Conservation (phyloP, 495 filamentous ascomycete species). For the Pyronema omphalodes region DNA sequence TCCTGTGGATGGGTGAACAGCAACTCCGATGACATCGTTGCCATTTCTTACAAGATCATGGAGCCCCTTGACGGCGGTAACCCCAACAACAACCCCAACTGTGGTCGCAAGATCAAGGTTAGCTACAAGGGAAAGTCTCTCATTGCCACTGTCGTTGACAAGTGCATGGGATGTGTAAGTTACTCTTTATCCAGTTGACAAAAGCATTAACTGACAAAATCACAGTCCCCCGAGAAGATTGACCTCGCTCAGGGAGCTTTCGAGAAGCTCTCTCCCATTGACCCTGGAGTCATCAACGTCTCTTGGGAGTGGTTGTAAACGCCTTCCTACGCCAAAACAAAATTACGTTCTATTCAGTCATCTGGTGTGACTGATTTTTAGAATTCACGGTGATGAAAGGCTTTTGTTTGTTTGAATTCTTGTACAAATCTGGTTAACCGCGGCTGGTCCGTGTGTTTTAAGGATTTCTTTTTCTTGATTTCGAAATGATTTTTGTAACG, state of each 20-base stretch:
- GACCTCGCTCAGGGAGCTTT: slow-evolving; percentile 12
- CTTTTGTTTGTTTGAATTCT: background rate
- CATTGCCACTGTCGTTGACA: slow-evolving; percentile 4
- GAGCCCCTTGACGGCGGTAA: slow-evolving; percentile 15
- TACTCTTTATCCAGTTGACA: background rate
- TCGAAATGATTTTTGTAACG: background rate
- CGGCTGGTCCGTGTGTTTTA: background rate
- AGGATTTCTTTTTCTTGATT: background rate
- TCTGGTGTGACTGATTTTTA: background rate
- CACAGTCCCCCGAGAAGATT: background rate
- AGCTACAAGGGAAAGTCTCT: background rate
- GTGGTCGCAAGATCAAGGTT: slow-evolving; percentile 18
- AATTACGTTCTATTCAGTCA: background rate
- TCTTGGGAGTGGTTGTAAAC: background rate
- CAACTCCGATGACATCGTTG: slow-evolving; percentile 23
- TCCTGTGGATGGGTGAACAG: slow-evolving; percentile 26
- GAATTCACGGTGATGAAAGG: background rate
- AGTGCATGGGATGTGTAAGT: slow-evolving; percentile 17
- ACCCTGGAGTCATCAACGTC: background rate
- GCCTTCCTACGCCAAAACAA: background rate
- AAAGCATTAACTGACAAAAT: background rate
- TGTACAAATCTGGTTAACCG: background rate
- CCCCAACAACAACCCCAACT: slow-evolving; percentile 29
- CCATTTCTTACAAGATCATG: slow-evolving; percentile 24
- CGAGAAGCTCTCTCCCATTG: background rate